phyloP scores from a whole-genome alignment of 2,329 filamentous ascomycete genomes.

The Sporothrix humicola region DNA sequence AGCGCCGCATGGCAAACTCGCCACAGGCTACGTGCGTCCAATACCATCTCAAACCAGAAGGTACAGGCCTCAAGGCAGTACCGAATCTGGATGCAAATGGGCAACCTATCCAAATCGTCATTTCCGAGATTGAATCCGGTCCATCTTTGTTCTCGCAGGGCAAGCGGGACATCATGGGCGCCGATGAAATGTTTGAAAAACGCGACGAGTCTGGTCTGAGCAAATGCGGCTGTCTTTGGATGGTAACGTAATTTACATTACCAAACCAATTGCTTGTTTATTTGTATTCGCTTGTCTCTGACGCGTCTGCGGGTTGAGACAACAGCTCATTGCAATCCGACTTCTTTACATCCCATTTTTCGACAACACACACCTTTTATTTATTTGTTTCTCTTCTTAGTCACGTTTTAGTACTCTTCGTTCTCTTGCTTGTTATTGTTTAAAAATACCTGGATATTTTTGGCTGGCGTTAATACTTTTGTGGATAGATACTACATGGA shows the following conservation, averaged over 20 bases:
- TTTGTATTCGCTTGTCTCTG: background rate
- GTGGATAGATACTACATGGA: background rate
- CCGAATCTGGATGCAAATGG: slow-evolving; percentile 48
- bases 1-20: slow-evolving; percentile 53
- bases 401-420: background rate
- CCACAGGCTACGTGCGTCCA: slow-evolving; percentile 55
- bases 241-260: slow-evolving; percentile 48
- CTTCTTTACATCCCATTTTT: no score
- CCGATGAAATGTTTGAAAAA: slow-evolving; percentile 28
- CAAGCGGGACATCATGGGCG: slow-evolving; percentile 9
- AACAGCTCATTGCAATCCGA: no score
- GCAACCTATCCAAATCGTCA: slow-evolving; percentile 51
- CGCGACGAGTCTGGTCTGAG: slow-evolving; percentile 50
- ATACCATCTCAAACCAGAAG: slow-evolving; percentile 52
- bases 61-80: slow-evolving; percentile 43
- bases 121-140: slow-evolving; percentile 50
- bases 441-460: slow-evolving; percentile 16
- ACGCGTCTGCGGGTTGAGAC: background rate
- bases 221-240: slow-evolving; percentile 62
- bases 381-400: background rate
- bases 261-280: background rate
- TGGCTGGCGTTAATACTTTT: background rate
- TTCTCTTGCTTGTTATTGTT: background rate
- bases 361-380: background rate
- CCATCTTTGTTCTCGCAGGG: slow-evolving; percentile 30